These are phyloP conservation scores for Penicillium canariense DNA, from an alignment of 495 filamentous ascomycete species.

Conservation along the genomic window DNA sequence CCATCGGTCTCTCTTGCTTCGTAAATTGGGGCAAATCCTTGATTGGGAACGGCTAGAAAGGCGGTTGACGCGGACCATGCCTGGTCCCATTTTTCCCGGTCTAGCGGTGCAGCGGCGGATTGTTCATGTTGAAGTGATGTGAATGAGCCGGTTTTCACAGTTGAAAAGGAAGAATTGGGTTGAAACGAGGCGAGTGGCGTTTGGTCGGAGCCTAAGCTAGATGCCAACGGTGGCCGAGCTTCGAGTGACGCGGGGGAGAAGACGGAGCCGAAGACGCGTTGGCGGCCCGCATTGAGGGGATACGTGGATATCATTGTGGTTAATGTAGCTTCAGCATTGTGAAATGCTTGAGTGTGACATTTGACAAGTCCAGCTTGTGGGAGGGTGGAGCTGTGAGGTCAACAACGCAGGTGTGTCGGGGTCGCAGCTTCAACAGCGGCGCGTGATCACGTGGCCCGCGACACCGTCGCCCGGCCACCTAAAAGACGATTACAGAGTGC, in stretches of 20 bases:
- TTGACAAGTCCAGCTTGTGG: neutral
- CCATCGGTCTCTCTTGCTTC: slow-evolving; percentile 26
- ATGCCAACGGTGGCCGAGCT: slow-evolving; percentile 15
- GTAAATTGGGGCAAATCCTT: slow-evolving; percentile 27
- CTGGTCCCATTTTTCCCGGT: slow-evolving; percentile 63
- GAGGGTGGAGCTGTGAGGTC: neutral
- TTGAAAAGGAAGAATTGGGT: slow-evolving; percentile 18
- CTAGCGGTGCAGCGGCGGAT: slow-evolving; percentile 22
- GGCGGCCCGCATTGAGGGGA: slow-evolving; percentile 34
- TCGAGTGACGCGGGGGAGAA: slow-evolving; percentile 48
- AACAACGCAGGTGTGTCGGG: slow-evolving; percentile 2
- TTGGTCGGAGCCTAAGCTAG: slow-evolving; percentile 10
- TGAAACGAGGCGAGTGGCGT: slow-evolving; percentile 21
- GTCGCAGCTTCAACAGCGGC: slow-evolving; percentile 1
- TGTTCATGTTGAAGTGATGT: slow-evolving; percentile 1
- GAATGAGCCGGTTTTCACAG: slow-evolving; percentile 20
- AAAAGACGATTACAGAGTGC: neutral
- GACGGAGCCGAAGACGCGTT: slow-evolving; percentile 51
- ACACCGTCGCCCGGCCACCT: neutral
- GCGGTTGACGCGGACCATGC: slow-evolving; percentile 68
- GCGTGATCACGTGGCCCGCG: slow-evolving; percentile 20
- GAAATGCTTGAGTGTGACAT: neutral
- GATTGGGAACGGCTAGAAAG: slow-evolving; percentile 56
- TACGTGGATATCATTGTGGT: slow-evolving; percentile 25
- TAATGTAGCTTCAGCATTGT: slow-evolving; percentile 15